Evolutionary conservation across 164 flowering plant genomes (phyloP).

Genomic region (Cinnamomum chago): DNA sequence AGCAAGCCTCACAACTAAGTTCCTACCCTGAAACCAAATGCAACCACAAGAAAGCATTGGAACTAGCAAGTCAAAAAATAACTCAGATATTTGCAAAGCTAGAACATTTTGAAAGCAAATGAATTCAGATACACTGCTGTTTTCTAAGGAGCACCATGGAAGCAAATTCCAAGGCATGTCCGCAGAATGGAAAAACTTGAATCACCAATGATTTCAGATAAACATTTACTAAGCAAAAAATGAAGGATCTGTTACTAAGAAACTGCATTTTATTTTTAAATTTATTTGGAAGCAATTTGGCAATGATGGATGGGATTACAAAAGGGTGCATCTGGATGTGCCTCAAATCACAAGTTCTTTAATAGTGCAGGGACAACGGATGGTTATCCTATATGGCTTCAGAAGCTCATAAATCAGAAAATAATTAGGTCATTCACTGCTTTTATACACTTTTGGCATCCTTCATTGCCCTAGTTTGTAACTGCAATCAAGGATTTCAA

Average conservation of each 20-base stretch:
- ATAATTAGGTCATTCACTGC: no score
- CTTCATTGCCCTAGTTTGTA: no score
- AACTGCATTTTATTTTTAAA: no score
- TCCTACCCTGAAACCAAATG: constrained; percentile 48
- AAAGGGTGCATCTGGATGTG: not conserved
- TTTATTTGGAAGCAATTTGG: not conserved
- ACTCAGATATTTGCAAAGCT: not conserved
- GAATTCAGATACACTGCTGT: not conserved
- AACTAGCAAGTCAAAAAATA: not conserved
- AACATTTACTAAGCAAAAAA: not conserved
- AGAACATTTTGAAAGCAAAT: not conserved
- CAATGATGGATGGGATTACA: not conserved
- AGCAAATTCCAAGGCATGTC: not conserved
- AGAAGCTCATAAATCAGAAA: no score
- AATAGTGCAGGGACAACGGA: no score
- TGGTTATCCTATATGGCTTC: no score
- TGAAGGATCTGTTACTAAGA: not conserved
- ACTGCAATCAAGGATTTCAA: no score
- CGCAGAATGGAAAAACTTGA: not conserved
- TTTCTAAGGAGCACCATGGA: not conserved
- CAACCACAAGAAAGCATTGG: no score
- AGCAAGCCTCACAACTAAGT: constrained; percentile 54
- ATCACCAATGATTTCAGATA: not conserved
- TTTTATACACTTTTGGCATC: no score
- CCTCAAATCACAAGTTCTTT: not conserved